Evolutionary conservation across 2,329 filamentous ascomycete species (phyloP).

Genomic region (Ceratocystis cacaofunesta): DNA sequence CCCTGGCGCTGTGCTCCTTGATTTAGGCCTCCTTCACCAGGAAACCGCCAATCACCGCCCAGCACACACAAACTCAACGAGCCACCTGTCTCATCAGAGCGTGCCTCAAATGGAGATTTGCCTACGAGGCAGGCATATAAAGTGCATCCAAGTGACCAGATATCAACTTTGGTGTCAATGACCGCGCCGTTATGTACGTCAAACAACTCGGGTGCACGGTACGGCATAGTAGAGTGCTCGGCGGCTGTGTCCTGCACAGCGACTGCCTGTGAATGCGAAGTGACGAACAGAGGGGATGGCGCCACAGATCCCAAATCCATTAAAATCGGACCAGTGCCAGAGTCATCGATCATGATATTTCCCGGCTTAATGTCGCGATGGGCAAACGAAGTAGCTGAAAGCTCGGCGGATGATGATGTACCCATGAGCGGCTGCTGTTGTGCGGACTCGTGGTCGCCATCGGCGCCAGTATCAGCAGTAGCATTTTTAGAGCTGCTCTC

Average conservation of each 20-base stretch:
- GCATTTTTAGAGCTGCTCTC: not conserved
- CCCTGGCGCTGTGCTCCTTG: constrained; percentile 35
- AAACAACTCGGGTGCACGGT: constrained; percentile 92
- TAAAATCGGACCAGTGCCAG: constrained; percentile 73
- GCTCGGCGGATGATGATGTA: constrained; percentile 54
- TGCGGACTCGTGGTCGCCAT: constrained; percentile 54
- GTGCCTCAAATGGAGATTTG: constrained; percentile 91
- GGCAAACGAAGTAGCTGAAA: constrained; percentile 66
- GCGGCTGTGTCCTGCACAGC: constrained; percentile 88
- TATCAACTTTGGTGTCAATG: constrained; percentile 93
- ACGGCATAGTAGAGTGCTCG: constrained; percentile 96
- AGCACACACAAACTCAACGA: constrained; percentile 84
- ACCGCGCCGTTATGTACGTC: constrained; percentile 87
- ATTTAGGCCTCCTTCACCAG: constrained; percentile 60
- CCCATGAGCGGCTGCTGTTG: constrained; percentile 77
- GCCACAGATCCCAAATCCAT: constrained; percentile 95
- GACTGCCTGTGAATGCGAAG: constrained; percentile 75
- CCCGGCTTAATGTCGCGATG: constrained; percentile 96
- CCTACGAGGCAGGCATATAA: constrained; percentile 91
- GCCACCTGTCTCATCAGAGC: constrained; percentile 89
- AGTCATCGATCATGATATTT: constrained; percentile 97
- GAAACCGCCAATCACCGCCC: constrained; percentile 91
- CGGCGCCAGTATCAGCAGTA: constrained; percentile 28
- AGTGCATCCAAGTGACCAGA: constrained; percentile 97
- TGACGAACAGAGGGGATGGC: constrained; percentile 75